phyloP scores from a whole-genome alignment of 352 stramenopile genomes.

The Hyaloperonospora brassicae region DNA sequence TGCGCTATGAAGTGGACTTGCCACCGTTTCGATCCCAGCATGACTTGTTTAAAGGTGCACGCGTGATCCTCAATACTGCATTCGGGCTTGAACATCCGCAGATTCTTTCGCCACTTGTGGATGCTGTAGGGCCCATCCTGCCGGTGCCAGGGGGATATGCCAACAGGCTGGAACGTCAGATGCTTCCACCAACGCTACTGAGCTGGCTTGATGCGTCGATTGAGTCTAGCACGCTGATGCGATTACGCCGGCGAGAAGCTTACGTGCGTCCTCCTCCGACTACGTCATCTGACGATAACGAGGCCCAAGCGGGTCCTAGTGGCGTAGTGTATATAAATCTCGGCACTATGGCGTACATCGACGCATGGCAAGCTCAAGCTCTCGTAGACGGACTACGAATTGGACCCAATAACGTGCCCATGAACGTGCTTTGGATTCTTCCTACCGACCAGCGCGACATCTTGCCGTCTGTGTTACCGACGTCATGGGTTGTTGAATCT shows the following conservation, averaged over 20 bases:
- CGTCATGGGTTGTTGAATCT: constrained; percentile 57
- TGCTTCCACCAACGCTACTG: constrained; percentile 23
- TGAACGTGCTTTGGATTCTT: constrained; percentile 75
- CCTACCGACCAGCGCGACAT: constrained; percentile 64
- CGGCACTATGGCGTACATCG: constrained; percentile 73
- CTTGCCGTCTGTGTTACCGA: constrained; percentile 41
- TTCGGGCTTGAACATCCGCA: constrained; percentile 80
- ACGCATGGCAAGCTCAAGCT: constrained; percentile 67
- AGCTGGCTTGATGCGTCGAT: constrained; percentile 36
- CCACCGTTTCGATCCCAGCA: constrained; percentile 75
- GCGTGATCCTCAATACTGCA: constrained; percentile 84
- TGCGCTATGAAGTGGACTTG: constrained; percentile 68
- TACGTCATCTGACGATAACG: constrained; percentile 11
- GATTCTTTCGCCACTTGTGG: constrained; percentile 64
- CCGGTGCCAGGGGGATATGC: constrained; percentile 32
- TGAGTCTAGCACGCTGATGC: constrained; percentile 13
- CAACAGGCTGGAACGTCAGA: constrained; percentile 25
- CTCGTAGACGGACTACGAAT: constrained; percentile 59
- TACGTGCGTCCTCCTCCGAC: constrained; percentile 4
- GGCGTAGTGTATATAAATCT: constrained; percentile 72
- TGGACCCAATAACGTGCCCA: constrained; percentile 24
- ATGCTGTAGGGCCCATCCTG: constrained; percentile 69
- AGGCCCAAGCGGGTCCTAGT: constrained; percentile 10
- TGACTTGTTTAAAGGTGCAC: constrained; percentile 79
- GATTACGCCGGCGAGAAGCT: constrained; percentile 23